Evolutionary conservation across 495 filamentous ascomycete species (phyloP), one percentile per base, ranked within the genome.

Genomic region (Mycothermus thermophilus): DNA sequence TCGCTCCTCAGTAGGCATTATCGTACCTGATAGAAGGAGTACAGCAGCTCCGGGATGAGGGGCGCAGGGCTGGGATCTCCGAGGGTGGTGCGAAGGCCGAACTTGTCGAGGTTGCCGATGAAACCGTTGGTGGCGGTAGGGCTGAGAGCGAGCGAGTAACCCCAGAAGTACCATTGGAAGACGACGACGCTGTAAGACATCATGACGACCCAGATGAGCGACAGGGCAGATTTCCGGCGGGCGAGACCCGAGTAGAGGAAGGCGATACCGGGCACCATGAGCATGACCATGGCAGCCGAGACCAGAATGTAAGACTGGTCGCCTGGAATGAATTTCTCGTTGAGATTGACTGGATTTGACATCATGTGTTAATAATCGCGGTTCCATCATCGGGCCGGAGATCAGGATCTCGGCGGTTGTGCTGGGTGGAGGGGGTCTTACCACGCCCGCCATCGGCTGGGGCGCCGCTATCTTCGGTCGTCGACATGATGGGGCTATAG

Each of bases 91-190:
- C 64, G 74, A 38, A 96, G 74, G 8, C 82, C 90, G 53, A 96
- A 81, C 64, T 93, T 86, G 37, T 71, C 59, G 21, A 96, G 67
- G 47, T 88, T 71, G 30, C 90, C 90, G 48, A 96, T 93, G 60
- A 76, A 97, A 24, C 64, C 64, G 46, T 67, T 82, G 32, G 80
- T 87, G 23, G 83, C 88, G 4, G 74, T 67, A 52, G 79, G 76
- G 31, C 82, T 90, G 63, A 96, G 93, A 27, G 90, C 74, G 32
- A 97, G 62, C 3, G 85, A 93, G 54, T 94, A 96, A 27, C 90
- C 90, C 92, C 90, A 96, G 67, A 97, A 94, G 66, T 95, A 97
- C 88, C 90, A 97, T 54, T 96, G 90, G 63, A 96, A 93, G 18
- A 80, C 78, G 14, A 93, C 74, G 32, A 97, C 78, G 20, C 83